These are phyloP conservation scores for Amphichorda felina DNA, from an alignment of 2,329 filamentous ascomycete genomes.

Conservation along the genomic window DNA sequence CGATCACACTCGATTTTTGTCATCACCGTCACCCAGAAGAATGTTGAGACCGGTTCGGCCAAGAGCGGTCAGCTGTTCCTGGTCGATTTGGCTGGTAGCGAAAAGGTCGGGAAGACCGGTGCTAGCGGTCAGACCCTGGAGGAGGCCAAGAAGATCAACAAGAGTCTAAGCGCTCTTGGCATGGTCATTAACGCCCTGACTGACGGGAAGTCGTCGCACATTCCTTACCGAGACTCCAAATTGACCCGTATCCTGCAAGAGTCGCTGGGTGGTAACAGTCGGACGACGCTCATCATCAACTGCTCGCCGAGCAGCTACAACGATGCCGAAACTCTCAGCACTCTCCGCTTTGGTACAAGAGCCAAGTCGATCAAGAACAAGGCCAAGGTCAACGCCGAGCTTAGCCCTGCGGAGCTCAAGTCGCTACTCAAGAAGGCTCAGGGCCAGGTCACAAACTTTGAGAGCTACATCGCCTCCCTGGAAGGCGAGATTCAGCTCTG, in stretches of 20 bases:
- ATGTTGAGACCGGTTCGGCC: slow-evolving; percentile 87
- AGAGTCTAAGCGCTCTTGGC: slow-evolving; percentile 92
- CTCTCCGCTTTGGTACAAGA: slow-evolving; percentile 85
- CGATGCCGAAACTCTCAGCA: slow-evolving; percentile 86
- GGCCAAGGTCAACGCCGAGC: slow-evolving; percentile 97
- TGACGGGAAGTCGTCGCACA: slow-evolving; percentile 90
- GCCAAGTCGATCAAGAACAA: slow-evolving; percentile 99
- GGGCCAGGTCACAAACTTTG: slow-evolving; percentile 77
- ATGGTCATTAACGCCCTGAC: slow-evolving; percentile 99
- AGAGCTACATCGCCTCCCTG: slow-evolving; percentile 71
- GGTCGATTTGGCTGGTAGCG: slow-evolving; percentile 94
- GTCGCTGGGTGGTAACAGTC: slow-evolving; percentile 90
- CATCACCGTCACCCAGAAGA: slow-evolving; percentile 94
- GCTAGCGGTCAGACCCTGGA: slow-evolving; percentile 94
- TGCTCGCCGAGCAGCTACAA: slow-evolving; percentile 99
- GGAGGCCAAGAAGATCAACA: slow-evolving; percentile 99
- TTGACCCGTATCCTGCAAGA: slow-evolving; percentile 96
- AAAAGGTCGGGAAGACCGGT: slow-evolving; percentile 97
- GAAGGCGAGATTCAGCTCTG: slow-evolving; percentile 79
- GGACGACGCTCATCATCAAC: slow-evolving; percentile 97
- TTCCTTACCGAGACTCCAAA: slow-evolving; percentile 96
- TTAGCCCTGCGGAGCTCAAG: slow-evolving; percentile 93
- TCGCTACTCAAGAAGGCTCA: slow-evolving; percentile 85
- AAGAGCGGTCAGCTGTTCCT: slow-evolving; percentile 96
- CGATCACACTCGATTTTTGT: slow-evolving; percentile 98